A percentile compares a stretch with the other conserved stretches of the same genome.
These are phyloP conservation scores for Alternaria rosae DNA, from an alignment of 2,329 filamentous ascomycete species.

Conservation along the genomic window DNA sequence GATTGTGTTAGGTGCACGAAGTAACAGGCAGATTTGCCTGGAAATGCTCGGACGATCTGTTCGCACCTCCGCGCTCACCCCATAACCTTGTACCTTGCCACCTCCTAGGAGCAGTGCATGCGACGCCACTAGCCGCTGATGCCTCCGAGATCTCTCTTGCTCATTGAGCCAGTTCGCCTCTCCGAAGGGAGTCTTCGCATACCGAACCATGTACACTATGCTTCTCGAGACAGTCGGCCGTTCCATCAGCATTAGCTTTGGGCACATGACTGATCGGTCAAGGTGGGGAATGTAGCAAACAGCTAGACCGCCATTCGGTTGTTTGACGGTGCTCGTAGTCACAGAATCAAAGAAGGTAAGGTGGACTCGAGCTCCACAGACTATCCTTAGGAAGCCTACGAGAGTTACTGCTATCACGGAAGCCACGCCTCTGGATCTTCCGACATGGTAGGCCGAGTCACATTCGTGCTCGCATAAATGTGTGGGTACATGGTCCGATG, in stretches of 20 bases:
- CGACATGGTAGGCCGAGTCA: neutral
- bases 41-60: neutral
- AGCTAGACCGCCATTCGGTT: neutral
- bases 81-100: neutral
- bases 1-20: neutral
- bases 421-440: neutral
- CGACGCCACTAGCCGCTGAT: neutral
- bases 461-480: neutral
- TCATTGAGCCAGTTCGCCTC: neutral
- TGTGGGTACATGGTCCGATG: neutral
- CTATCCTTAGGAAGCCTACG: neutral
- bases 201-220: neutral
- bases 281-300: neutral
- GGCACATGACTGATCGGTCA: neutral
- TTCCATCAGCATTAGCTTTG: neutral
- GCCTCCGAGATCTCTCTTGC: neutral
- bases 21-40: neutral
- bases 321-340: neutral
- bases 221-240: neutral
- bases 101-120: neutral
- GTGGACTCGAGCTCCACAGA: neutral
- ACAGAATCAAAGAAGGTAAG: neutral
- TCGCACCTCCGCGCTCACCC: neutral
- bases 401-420: neutral
- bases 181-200: neutral